These are phyloP conservation scores for Lactarius hengduanensis DNA, from an alignment of 768 basidiomycete genomes.

Conservation along the genomic window DNA sequence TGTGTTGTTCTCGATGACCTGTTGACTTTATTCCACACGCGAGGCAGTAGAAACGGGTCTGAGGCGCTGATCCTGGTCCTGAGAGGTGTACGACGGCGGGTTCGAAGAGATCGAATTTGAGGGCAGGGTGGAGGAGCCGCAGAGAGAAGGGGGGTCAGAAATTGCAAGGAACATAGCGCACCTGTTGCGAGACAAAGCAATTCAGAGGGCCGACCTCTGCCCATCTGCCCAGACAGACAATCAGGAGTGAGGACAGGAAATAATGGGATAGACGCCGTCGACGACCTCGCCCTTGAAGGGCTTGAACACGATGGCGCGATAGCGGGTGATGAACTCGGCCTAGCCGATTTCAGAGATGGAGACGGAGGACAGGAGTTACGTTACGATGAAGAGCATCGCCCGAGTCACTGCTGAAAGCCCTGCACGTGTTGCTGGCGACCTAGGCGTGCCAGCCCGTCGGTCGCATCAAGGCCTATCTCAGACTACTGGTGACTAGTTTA, in stretches of 20 bases:
- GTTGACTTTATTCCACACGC: background rate
- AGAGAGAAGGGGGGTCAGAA: background rate
- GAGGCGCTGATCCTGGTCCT: slow-evolving; percentile 64
- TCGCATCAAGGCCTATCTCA: no score
- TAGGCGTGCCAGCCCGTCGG: no score
- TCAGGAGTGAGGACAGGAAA: no score
- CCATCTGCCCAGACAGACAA: slow-evolving; percentile 65
- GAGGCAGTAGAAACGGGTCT: background rate
- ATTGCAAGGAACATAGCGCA: slow-evolving; percentile 39
- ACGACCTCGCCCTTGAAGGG: slow-evolving; percentile 99
- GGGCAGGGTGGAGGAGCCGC: slow-evolving; percentile 90
- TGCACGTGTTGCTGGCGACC: no score
- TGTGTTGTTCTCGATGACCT: slow-evolving; percentile 95
- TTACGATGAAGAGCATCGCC: slow-evolving; percentile 28
- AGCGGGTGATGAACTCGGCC: slow-evolving; percentile 93
- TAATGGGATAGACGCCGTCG: slow-evolving; percentile 60
- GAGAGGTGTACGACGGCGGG: slow-evolving; percentile 95
- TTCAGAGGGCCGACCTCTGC: slow-evolving; percentile 93
- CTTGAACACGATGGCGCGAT: slow-evolving; percentile 97
- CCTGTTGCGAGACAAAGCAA: slow-evolving; percentile 96
- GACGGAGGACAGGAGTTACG: slow-evolving; percentile 38
- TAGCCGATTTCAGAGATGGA: slow-evolving; percentile 91
- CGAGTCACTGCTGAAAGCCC: background rate
- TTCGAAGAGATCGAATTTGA: slow-evolving; percentile 96
- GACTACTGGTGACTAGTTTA: no score